Evolutionary conservation across 176 grass and related monocot species (phyloP), one percentile per base, ranked within the genome.

Genomic region (barley (Hordeum vulgare)): DNA sequence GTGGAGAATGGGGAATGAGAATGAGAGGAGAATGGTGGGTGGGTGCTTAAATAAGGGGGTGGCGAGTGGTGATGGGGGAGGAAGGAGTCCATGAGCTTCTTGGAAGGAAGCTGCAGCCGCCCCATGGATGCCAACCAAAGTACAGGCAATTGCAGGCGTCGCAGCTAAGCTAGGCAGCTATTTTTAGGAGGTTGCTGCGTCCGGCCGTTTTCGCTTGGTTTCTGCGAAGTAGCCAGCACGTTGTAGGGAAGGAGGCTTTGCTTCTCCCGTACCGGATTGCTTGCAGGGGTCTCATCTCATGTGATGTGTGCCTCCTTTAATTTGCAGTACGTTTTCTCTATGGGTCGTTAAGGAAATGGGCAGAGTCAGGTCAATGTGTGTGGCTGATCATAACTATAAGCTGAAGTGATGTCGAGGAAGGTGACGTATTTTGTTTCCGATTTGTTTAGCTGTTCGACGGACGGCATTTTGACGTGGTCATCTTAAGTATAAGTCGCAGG

Each of bases 191-290:
- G 89, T 85, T 88, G 77, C 81, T 80, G 81, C 77, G 14, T 29
- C 77, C 54, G 74, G 49, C 44, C 36, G 71, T 77, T 76, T 63
- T 80, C 62, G 68, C 80, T 80, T 85, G 74, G 79, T 88, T 95
- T 92, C 90, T 78, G 83, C 78, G 93, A 92, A 95, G 83, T 62
- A 83, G 70, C 70, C 2, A 29, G 74, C 90, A 86, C 73, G n/a
- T n/a, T 21, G 3, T 58, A 17, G 31, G n/a, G 8, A 35, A 51
- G 35, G 61, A 42, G 56, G 58, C 45, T 70, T 41, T 60, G 58
- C 56, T 70, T 51, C 62, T 62, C 5, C 51, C 23, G 47, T n/a
- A 39, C 74, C 74, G 45, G 59, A 51, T 78, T 73, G 73, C 84
- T 90, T 90, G 88, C 73, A 83, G 34, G 3, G 24, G 81, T 80